Evolutionary conservation across 495 filamentous ascomycete species (phyloP).

Genomic region (Astrothelium macrocarpum): DNA sequence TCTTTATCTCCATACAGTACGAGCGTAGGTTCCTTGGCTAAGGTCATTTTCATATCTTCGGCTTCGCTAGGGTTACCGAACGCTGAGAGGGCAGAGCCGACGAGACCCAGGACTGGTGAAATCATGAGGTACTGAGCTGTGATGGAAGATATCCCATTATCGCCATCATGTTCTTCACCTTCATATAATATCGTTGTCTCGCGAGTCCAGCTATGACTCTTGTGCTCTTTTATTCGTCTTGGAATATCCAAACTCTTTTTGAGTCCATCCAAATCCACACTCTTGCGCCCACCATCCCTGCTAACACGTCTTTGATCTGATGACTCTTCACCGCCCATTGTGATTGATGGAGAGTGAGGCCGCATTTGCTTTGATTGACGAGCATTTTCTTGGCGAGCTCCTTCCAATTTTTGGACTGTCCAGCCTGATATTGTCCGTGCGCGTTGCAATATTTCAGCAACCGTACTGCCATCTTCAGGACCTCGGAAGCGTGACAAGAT

Average conservation of each 20-base stretch:
- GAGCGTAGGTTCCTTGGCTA: conserved; percentile 46
- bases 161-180: conserved; percentile 20
- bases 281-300: conserved; percentile 19
- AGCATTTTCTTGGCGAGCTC: neutral
- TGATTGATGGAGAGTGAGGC: conserved; percentile 13
- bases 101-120: conserved; percentile 65
- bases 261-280: conserved; percentile 10
- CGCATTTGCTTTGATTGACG: neutral
- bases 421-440: conserved; percentile 53
- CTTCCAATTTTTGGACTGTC: conserved; percentile 34
- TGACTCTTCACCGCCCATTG: conserved; percentile 32
- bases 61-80: conserved; percentile 23
- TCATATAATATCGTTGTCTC: conserved; percentile 13
- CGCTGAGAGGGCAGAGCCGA: conserved; percentile 50
- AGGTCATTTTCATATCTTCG: conserved; percentile 4
- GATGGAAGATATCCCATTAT: conserved; percentile 7
- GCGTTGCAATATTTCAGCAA: conserved; percentile 55
- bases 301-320: conserved; percentile 20
- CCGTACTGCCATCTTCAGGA: conserved; percentile 41
- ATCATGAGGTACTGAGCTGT: conserved; percentile 63
- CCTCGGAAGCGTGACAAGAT: conserved; percentile 51
- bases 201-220: neutral
- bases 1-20: conserved; percentile 74
- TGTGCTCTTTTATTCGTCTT: conserved; percentile 15
- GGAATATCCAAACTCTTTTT: conserved; percentile 24